These are phyloP conservation scores for Cryptococcus sp. DNA, from an alignment of 1,284 basidiomycete genomes.

Conservation along the genomic window DNA sequence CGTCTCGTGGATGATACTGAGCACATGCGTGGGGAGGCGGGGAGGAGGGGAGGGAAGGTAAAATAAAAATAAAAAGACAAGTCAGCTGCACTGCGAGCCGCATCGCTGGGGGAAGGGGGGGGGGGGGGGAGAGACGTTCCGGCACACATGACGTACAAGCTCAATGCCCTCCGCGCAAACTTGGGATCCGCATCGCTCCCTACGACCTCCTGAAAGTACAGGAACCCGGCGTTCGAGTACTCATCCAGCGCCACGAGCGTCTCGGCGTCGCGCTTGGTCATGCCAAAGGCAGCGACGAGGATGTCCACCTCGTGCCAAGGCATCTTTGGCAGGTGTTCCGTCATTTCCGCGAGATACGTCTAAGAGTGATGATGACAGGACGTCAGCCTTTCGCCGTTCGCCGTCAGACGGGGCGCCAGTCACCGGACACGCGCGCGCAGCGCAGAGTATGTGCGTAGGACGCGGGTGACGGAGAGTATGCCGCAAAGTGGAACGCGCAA, in stretches of 20 bases:
- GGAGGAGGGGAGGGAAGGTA: too few relatives aligned
- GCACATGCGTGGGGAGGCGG: too few relatives aligned
- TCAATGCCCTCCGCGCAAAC: slow-evolving; percentile 64
- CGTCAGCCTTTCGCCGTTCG: too few relatives aligned
- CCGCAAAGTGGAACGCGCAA: too few relatives aligned
- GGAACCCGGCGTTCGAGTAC: slow-evolving; percentile 55
- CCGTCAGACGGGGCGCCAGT: background rate
- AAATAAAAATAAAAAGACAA: background rate
- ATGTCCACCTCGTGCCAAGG: slow-evolving; percentile 65
- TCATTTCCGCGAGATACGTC: slow-evolving; percentile 61
- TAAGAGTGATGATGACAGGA: slow-evolving; percentile 35
- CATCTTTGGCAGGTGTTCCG: slow-evolving; percentile 68
- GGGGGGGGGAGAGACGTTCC: background rate
- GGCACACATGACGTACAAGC: slow-evolving; percentile 62
- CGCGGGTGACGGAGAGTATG: too few relatives aligned
- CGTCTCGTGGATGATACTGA: slow-evolving; percentile 81
- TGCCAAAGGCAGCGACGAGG: slow-evolving; percentile 56
- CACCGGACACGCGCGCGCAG: background rate
- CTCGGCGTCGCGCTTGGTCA: slow-evolving; percentile 66
- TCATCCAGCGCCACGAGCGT: slow-evolving; percentile 71
- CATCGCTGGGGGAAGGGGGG: too few relatives aligned
- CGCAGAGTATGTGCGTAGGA: too few relatives aligned
- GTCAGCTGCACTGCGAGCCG: background rate
- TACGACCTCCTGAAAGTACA: slow-evolving; percentile 71
- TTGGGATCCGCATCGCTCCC: slow-evolving; percentile 13